Percentiles rank a stretch among this genome's conserved stretches.
These are phyloP conservation scores for Byssothecium circinans DNA, from an alignment of 2,329 filamentous ascomycete species.

Conservation along the genomic window DNA sequence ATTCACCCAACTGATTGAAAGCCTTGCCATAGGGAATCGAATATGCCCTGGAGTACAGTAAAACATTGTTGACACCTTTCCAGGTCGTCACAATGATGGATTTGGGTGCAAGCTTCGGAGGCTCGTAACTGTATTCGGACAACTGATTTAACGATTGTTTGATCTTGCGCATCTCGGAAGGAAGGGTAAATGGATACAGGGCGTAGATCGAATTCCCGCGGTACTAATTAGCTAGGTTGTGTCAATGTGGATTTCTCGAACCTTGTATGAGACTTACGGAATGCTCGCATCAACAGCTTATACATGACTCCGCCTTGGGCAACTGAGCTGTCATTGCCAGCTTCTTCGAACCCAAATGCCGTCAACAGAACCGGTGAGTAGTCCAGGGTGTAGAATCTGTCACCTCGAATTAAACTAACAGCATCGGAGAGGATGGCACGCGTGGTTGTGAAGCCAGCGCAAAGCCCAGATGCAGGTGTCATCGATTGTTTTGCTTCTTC, in stretches of 20 bases:
- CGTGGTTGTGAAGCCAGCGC: conserved; percentile 69
- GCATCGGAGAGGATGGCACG: conserved; percentile 73
- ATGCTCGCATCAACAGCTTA: conserved; percentile 20
- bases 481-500: conserved; percentile 75
- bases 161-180: conserved; percentile 18
- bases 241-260: neutral
- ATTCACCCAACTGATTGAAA: conserved; percentile 23
- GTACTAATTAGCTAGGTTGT: conserved; percentile 17
- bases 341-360: conserved; percentile 16
- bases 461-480: conserved; percentile 66
- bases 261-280: conserved; percentile 3
- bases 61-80: conserved; percentile 24
- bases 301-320: conserved; percentile 16
- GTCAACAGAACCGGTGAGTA: conserved; percentile 15
- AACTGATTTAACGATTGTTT: conserved; percentile 15
- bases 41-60: conserved; percentile 29
- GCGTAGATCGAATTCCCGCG: conserved; percentile 26
- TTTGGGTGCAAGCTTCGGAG: conserved; percentile 14
- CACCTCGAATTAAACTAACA: conserved; percentile 64
- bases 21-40: conserved; percentile 34
- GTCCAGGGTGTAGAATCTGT: conserved; percentile 20
- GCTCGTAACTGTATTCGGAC: conserved; percentile 23
- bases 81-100: conserved; percentile 21
- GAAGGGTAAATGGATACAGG: conserved; percentile 33
- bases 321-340: conserved; percentile 8